A percentile compares a stretch with the other conserved stretches of the same genome.
Conservation (phyloP, 192 early-diverging fungal species). For the Paraglomus occultum region DNA sequence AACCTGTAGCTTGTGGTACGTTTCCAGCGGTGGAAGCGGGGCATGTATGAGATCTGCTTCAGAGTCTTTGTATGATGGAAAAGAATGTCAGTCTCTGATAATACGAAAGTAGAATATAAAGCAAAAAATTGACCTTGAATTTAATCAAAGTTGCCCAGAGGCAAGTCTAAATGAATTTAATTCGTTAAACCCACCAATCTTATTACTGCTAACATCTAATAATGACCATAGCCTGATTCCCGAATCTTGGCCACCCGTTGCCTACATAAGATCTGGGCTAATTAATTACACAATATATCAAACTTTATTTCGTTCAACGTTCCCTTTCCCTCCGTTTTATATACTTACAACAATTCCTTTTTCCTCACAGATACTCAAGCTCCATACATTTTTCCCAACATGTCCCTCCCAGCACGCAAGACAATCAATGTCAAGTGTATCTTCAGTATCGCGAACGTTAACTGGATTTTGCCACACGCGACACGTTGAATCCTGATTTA, state of each 20-base stretch:
- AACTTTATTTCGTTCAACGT: no score
- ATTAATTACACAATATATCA: no score
- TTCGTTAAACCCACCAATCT: constrained; percentile 42
- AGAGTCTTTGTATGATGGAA: constrained; percentile 21
- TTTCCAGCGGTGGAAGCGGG: constrained; percentile 21
- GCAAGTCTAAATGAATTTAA: constrained; percentile 7
- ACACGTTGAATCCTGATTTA: constrained; percentile 63
- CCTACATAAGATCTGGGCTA: constrained; percentile 27
- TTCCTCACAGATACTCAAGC: constrained; percentile 60
- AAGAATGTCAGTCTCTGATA: background rate
- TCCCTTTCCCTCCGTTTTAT: no score
- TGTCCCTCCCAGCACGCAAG: constrained; percentile 79
- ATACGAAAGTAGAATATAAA: background rate
- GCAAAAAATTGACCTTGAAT: no score
- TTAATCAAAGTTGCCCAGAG: no score
- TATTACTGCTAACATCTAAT: constrained; percentile 47
- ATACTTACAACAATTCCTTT: constrained; percentile 44
- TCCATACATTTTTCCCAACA: constrained; percentile 79
- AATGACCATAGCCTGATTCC: constrained; percentile 75
- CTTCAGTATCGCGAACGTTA: constrained; percentile 33
- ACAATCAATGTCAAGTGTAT: constrained; percentile 44
- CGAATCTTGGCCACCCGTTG: constrained; percentile 79
- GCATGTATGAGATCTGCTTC: constrained; percentile 33
- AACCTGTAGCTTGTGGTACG: constrained; percentile 29
- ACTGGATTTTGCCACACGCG: constrained; percentile 69